These are phyloP conservation scores for Starmera quercuum DNA, from an alignment of 805 yeast species.

Conservation along the genomic window DNA sequence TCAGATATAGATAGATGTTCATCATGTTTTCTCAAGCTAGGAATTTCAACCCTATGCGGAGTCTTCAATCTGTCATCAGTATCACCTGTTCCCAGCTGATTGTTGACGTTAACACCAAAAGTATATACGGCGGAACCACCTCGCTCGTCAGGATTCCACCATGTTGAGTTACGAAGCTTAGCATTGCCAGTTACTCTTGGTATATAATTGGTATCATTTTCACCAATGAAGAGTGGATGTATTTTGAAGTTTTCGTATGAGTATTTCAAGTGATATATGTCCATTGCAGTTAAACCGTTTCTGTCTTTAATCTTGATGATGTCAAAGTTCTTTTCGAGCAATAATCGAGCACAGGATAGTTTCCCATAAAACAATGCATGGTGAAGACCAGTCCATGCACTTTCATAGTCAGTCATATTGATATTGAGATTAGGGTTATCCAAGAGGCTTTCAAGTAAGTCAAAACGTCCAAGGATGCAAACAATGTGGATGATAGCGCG, in stretches of 20 bases:
- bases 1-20: conserved; percentile 13
- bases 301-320: conserved; percentile 57
- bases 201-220: conserved; percentile 12
- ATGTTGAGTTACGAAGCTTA: conserved; percentile 15
- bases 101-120: conserved; percentile 56
- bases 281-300: conserved; percentile 66
- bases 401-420: conserved; percentile 55
- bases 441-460: conserved; percentile 37
- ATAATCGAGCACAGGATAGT: conserved; percentile 41
- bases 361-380: conserved; percentile 54
- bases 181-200: no score
- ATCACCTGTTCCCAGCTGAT: conserved; percentile 62
- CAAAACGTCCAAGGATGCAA: conserved; percentile 40
- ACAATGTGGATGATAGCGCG: conserved; percentile 54
- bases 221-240: conserved; percentile 32
- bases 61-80: conserved; percentile 39
- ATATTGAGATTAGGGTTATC: conserved; percentile 37
- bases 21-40: conserved; percentile 8
- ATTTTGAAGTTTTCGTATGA: conserved; percentile 36
- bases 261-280: conserved; percentile 33
- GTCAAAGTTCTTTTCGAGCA: conserved; percentile 26
- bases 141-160: conserved; percentile 34
- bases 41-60: conserved; percentile 30
- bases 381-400: conserved; percentile 78
- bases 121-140: conserved; percentile 56